Conservation (phyloP, 441 rosid genomes). For the Euphorbia schlechtendalii region DNA sequence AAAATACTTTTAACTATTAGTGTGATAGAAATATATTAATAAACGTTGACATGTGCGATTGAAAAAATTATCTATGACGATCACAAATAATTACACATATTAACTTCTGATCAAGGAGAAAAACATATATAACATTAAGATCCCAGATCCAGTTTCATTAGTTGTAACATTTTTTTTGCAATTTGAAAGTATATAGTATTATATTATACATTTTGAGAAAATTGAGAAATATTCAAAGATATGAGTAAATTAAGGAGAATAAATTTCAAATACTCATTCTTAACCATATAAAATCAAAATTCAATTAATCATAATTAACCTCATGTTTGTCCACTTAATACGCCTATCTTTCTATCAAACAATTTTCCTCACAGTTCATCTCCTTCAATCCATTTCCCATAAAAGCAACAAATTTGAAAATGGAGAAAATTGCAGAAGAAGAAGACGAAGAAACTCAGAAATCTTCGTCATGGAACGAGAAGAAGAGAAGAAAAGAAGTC, state of each 20-base stretch:
- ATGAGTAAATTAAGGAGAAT: constrained; percentile 27
- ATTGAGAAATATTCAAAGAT: constrained; percentile 4
- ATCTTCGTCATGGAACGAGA: neutral
- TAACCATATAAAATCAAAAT: constrained; percentile 22
- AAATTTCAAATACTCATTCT: constrained; percentile 24
- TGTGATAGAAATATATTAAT: no score
- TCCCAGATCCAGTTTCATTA: no score
- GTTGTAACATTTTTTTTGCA: no score
- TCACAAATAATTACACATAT: no score
- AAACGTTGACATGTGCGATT: no score
- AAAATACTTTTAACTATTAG: no score
- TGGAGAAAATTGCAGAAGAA: neutral
- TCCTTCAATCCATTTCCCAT: neutral
- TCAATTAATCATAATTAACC: constrained; percentile 17
- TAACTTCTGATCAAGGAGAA: no score
- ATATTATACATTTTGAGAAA: no score
- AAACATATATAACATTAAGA: no score
- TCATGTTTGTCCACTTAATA: constrained; percentile 25
- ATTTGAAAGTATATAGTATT: no score
- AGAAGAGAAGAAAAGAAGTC: constrained; percentile 42
- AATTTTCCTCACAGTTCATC: neutral
- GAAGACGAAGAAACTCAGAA: constrained; percentile 6
- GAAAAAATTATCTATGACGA: no score
- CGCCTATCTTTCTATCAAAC: constrained; percentile 11
- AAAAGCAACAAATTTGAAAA: no score